phyloP scores from a whole-genome alignment of 2,329 filamentous ascomycete species.

The Penicillium sp. region DNA sequence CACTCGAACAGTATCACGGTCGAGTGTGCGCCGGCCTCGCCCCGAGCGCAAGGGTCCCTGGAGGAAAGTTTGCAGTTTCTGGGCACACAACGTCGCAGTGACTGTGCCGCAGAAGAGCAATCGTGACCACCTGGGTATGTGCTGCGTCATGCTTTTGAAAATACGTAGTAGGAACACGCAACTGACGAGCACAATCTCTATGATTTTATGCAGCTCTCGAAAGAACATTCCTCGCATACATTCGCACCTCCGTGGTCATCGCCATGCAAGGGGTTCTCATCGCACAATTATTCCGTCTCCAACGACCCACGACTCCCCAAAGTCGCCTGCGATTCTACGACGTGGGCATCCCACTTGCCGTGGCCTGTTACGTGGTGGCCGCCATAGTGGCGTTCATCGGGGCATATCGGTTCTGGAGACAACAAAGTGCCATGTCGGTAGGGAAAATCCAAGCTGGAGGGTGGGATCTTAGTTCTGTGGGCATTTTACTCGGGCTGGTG shows the following conservation, averaged over 20 bases:
- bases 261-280: slow-evolving; percentile 67
- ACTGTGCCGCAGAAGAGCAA: slow-evolving; percentile 44
- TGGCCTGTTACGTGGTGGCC: slow-evolving; percentile 53
- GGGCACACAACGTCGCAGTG: slow-evolving; percentile 60
- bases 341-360: slow-evolving; percentile 62
- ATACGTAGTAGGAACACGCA: neutral
- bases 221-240: slow-evolving; percentile 72
- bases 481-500: slow-evolving; percentile 51
- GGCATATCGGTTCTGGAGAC: slow-evolving; percentile 60
- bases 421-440: slow-evolving; percentile 60
- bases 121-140: slow-evolving; percentile 46
- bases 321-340: slow-evolving; percentile 60
- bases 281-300: slow-evolving; percentile 67
- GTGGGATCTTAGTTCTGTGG: slow-evolving; percentile 59
- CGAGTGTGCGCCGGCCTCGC: slow-evolving; percentile 16
- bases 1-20: slow-evolving; percentile 27
- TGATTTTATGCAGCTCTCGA: slow-evolving; percentile 61
- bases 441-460: slow-evolving; percentile 62
- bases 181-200: slow-evolving; percentile 4
- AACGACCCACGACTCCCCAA: slow-evolving; percentile 40
- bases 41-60: slow-evolving; percentile 50
- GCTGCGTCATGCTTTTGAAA: neutral
- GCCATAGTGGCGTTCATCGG: slow-evolving; percentile 57
- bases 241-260: slow-evolving; percentile 69
- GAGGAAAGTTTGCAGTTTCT: slow-evolving; percentile 77